Evolutionary conservation across 371 early-diverging fungal genomes (phyloP), one percentile per base, ranked within the genome.

Genomic region (Lichtheimia ornata): DNA sequence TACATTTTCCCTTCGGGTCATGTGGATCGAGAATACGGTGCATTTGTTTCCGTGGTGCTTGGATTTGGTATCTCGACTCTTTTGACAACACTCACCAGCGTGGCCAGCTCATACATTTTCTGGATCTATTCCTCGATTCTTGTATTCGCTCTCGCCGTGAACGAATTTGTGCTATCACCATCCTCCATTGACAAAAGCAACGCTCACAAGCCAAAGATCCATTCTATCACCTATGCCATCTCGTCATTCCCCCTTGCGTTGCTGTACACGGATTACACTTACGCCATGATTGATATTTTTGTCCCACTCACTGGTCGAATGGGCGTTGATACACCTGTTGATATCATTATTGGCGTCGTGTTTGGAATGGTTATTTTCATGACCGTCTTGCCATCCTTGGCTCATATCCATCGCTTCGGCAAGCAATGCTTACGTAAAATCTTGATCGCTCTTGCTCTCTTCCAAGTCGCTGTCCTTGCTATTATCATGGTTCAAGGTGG

Each of bases 231-330:
- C 2, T 88, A 88, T 67, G 59, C 77, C 14, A 15, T 84, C 18
- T 67, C 66, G 17, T 58, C 72, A 11, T 53, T 77, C 11, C 60
- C 76, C 1, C 72, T 86, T 3, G 70, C 80, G 0, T 62, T 78
- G 20, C 56, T 86, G 40, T 82, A 81, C 59, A 74, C 76, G 12
- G 83, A 77, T 42, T 72, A 79, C 42, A 66, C 73, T 12, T 81
- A 73, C 61, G 77, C 83, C 17, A 58, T 86, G 58, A 69, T 88
- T 24, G 84, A 87, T 58, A 74, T 89, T 17, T 88, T 91, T 76
- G 88, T 91, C 3, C 92, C 92, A 0, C 69, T 91, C 58, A 85
- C 89, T 0, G 92, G 90, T 5, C 84, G 92, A 42, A 87, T 88
- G 70, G 92, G 92, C 22, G 76, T 81, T 0, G 83, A 86, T 25